Evolutionary conservation across 768 basidiomycete genomes (phyloP).

Genomic region (Boletellus ananas): DNA sequence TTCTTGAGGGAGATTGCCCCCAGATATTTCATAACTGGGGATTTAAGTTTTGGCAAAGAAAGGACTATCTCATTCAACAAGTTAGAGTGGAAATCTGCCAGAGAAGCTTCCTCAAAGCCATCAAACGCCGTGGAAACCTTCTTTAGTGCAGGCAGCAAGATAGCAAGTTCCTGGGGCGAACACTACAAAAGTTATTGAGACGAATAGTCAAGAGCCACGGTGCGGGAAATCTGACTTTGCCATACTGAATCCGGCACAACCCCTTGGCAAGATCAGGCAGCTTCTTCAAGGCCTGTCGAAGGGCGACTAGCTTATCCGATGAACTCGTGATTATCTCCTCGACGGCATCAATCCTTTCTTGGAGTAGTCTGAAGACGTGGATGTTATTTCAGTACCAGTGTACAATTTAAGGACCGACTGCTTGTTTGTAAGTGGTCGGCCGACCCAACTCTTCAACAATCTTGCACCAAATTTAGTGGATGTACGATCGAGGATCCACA

Average conservation of each 20-base stretch:
- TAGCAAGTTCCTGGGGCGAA: constrained; percentile 75
- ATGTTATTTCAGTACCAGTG: not conserved
- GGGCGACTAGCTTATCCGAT: constrained; percentile 57
- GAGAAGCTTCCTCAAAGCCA: constrained; percentile 36
- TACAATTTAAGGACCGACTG: constrained; percentile 38
- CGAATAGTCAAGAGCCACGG: not conserved
- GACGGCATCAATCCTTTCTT: constrained; percentile 78
- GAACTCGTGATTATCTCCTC: constrained; percentile 70
- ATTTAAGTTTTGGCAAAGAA: constrained; percentile 62
- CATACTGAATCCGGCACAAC: constrained; percentile 84
- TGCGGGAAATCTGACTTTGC: constrained; percentile 55
- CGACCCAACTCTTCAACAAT: constrained; percentile 81
- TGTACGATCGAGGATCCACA: constrained; percentile 85
- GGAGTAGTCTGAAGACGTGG: constrained; percentile 52
- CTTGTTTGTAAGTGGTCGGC: constrained; percentile 74
- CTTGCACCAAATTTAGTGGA: constrained; percentile 87
- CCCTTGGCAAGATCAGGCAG: constrained; percentile 90
- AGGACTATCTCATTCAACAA: constrained; percentile 69
- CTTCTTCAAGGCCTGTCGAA: constrained; percentile 66
- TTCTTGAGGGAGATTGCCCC: constrained; percentile 53
- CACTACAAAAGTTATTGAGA: constrained; percentile 43
- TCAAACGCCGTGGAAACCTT: constrained; percentile 66
- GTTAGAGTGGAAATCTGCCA: constrained; percentile 57
- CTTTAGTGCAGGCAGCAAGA: constrained; percentile 71
- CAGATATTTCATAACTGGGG: constrained; percentile 51